phyloP scores from a whole-genome alignment of 2,329 filamentous ascomycete species.

The Nothophoma quercina region DNA sequence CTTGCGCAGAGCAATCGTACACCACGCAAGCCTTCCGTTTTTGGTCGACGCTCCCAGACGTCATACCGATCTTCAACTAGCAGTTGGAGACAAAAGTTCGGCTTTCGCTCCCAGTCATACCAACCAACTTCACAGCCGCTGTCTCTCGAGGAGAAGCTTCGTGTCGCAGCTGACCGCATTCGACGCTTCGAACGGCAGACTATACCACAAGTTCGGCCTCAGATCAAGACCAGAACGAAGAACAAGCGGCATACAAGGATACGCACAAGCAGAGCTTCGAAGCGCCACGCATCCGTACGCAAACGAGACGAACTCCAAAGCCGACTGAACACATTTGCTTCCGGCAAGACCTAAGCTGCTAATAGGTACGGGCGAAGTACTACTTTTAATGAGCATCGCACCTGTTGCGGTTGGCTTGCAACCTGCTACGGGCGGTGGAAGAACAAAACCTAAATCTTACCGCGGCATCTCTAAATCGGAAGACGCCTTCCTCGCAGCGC shows the following conservation, averaged over 20 bases:
- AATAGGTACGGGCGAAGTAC: background rate
- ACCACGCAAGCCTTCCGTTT: background rate
- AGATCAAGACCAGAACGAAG: background rate
- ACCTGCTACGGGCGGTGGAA: no score
- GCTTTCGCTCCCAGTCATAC: background rate
- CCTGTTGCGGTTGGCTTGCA: constrained; percentile 5
- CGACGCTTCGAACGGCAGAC: constrained; percentile 4
- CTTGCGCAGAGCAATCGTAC: background rate
- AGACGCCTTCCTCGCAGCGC: constrained; percentile 1
- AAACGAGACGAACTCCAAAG: background rate
- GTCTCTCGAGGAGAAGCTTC: constrained; percentile 4
- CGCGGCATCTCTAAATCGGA: constrained; percentile 12
- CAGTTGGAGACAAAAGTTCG: constrained; percentile 1
- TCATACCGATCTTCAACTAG: background rate
- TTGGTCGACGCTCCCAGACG: background rate
- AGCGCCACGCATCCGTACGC: background rate
- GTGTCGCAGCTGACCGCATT: constrained; percentile 8
- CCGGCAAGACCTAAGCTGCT: background rate
- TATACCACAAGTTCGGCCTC: background rate
- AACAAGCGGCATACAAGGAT: background rate
- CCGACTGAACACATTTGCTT: background rate
- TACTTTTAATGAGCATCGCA: constrained; percentile 9
- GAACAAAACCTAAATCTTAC: background rate
- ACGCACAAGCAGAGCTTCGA: background rate
- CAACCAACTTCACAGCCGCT: background rate